Percentiles rank a stretch among this genome's conserved stretches.
These are phyloP conservation scores for Corrigiola litoralis DNA, from an alignment of 179 eudicot species.

Conservation along the genomic window DNA sequence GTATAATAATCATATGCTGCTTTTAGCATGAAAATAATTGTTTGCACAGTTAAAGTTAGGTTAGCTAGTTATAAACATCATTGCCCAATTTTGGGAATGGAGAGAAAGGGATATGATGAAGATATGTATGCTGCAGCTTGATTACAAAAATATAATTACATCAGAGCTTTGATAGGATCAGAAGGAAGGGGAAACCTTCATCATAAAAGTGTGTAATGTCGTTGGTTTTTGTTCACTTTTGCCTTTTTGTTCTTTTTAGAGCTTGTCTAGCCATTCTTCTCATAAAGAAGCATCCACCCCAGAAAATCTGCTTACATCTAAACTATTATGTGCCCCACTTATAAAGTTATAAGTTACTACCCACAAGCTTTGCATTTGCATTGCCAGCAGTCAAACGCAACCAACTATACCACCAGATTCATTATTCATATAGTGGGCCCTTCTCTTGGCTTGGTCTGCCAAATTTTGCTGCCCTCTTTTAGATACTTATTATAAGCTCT, in stretches of 20 bases:
- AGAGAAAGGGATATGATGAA: constrained; percentile 11
- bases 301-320: constrained; percentile 18
- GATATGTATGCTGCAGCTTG: background rate
- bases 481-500: no score
- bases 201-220: constrained; percentile 3
- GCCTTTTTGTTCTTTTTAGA: constrained; percentile 37
- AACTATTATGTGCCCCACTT: constrained; percentile 16
- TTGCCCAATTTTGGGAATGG: constrained; percentile 17
- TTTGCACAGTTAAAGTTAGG: background rate
- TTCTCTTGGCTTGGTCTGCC: constrained; percentile 11
- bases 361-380: background rate
- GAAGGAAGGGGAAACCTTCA: background rate
- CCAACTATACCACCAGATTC: background rate
- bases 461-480: background rate
- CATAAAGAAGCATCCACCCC: constrained; percentile 16
- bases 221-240: constrained; percentile 16
- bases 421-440: background rate
- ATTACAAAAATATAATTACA: no score
- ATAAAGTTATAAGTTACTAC: background rate
- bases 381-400: background rate
- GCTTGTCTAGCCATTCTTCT: constrained; percentile 13
- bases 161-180: background rate
- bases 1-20: no score
- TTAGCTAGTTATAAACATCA: constrained; percentile 14
- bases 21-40: background rate